Percentiles rank a stretch among this genome's conserved stretches.
These are phyloP conservation scores for Lepiota venenata DNA, from an alignment of 768 basidiomycete genomes.

Conservation along the genomic window DNA sequence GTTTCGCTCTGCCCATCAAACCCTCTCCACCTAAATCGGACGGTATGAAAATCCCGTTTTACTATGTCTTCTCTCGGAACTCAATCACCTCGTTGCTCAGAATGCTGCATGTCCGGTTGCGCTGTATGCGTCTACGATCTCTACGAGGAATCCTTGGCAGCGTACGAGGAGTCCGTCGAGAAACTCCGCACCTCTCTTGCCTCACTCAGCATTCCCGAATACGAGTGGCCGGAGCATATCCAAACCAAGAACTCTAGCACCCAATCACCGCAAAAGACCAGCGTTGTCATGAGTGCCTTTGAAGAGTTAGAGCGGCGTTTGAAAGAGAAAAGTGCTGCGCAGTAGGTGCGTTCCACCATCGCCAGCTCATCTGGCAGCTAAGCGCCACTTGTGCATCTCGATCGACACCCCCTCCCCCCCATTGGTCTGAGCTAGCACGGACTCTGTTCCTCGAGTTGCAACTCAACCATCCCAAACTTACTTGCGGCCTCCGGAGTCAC, in stretches of 20 bases:
- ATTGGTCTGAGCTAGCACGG: slow-evolving; percentile 4
- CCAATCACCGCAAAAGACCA: slow-evolving; percentile 20
- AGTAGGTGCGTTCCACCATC: slow-evolving; percentile 20
- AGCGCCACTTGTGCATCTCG: slow-evolving; percentile 8
- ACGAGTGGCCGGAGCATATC: slow-evolving; percentile 64
- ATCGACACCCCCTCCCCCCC: not conserved
- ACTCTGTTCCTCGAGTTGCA: not conserved
- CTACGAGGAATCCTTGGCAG: slow-evolving; percentile 69
- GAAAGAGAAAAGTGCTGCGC: slow-evolving; percentile 38
- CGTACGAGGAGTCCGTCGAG: slow-evolving; percentile 55
- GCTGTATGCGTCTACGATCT: slow-evolving; percentile 90
- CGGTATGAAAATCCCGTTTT: slow-evolving; percentile 38
- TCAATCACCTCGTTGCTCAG: slow-evolving; percentile 32
- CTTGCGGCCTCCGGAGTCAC: slow-evolving; percentile 13
- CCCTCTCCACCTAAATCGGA: slow-evolving; percentile 65
- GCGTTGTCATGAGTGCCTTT: slow-evolving; percentile 58
- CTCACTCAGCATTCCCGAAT: slow-evolving; percentile 44
- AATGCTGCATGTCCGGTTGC: slow-evolving; percentile 95
- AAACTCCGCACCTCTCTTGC: slow-evolving; percentile 48
- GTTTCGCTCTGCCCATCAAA: slow-evolving; percentile 56
- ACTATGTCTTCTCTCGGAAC: not conserved
- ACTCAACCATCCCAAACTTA: slow-evolving; percentile 4
- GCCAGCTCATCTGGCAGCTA: slow-evolving; percentile 8
- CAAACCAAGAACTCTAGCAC: slow-evolving; percentile 18
- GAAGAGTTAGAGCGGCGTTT: slow-evolving; percentile 66